Evolutionary conservation across 495 filamentous ascomycete genomes (phyloP), one percentile per base, ranked within the genome.

Genomic region (Melanomma pulvis-pyrius): DNA sequence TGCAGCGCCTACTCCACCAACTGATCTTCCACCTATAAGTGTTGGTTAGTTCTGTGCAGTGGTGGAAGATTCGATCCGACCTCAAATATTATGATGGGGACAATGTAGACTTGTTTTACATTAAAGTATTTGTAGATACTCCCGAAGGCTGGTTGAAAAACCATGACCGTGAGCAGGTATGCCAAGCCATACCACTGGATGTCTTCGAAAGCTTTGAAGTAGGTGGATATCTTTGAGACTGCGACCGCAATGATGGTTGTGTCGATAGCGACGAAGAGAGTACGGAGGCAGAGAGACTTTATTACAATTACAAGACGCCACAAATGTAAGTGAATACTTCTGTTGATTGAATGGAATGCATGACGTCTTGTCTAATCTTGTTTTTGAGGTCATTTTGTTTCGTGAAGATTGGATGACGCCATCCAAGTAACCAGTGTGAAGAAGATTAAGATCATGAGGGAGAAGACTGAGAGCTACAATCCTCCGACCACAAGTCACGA

Each of bases 171-270:
- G 62, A 96, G 82, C 36, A 96, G 82, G 74, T 87, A 91, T 48
- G 87, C 82, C 68, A 56, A 69, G 30, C 85, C 89, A 58, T 92
- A 93, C 91, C 90, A 93, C 52, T 88, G 90, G 0, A 93, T 87
- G 70, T 93, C 90, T 11, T 81, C 77, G 2, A 93, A 76, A 17
- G 87, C 84, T 30, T 89, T 78, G 75, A 93, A 94, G 39, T 90
- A 74, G 70, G 91, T 86, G 0, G 91, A 92, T 59, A 94, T 93
- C 53, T 84, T 85, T 6, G 91, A 90, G 54, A 93, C 92, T 21
- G 91, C 91, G 0, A 90, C 92, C 15, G 90, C 87, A 53, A 94
- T 90, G 66, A 93, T 92, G 8, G 89, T 89, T 62, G 87, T 86
- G 71, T 89, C 86, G 25, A 54, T 54, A n/a, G 25, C 51, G 4